Evolutionary conservation across 2,329 filamentous ascomycete genomes (phyloP).

Genomic region (Verticillium dahliae): DNA sequence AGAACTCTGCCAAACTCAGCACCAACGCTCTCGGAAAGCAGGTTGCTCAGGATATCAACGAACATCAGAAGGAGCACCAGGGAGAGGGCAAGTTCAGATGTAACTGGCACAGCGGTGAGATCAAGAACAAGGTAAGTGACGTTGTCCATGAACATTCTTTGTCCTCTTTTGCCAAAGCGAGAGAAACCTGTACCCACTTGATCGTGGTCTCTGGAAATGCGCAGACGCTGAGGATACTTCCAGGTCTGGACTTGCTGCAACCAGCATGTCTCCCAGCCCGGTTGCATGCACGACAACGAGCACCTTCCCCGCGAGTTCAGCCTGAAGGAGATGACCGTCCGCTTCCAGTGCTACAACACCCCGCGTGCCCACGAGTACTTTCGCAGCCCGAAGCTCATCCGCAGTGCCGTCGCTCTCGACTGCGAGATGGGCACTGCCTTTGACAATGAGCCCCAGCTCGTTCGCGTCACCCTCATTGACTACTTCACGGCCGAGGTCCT

Average conservation of each 20-base stretch:
- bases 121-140: neutral
- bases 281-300: slow-evolving; percentile 17
- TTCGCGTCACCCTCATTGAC: slow-evolving; percentile 44
- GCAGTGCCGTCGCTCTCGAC: slow-evolving; percentile 37
- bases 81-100: neutral
- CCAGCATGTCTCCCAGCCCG: slow-evolving; percentile 11
- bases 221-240: neutral
- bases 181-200: no score
- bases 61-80: neutral
- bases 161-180: no score
- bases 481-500: slow-evolving; percentile 41
- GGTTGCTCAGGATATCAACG: neutral
- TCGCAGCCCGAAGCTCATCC: neutral
- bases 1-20: neutral
- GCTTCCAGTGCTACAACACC: slow-evolving; percentile 7
- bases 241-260: slow-evolving; percentile 25
- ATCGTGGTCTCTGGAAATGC: neutral
- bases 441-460: slow-evolving; percentile 40
- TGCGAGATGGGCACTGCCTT: slow-evolving; percentile 47
- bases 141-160: no score
- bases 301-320: slow-evolving; percentile 17
- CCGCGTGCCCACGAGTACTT: slow-evolving; percentile 1
- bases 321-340: slow-evolving; percentile 14
- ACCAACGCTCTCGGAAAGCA: neutral
- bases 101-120: neutral